Base-by-base conservation (phyloP, 805 yeast genomes). In the Wickerhamomyces canadensis region DNA sequence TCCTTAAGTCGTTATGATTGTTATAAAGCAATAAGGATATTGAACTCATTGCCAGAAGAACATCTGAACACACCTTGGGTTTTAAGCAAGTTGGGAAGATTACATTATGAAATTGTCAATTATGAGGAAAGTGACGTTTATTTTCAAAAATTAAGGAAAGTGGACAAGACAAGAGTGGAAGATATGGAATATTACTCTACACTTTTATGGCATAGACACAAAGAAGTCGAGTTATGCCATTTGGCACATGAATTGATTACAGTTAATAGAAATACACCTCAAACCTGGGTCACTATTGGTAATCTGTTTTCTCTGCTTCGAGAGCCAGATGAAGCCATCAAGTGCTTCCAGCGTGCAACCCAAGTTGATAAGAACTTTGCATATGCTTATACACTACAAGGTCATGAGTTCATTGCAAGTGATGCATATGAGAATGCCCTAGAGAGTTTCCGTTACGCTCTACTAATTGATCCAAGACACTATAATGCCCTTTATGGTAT, bases 401-500 rank as follows among this genome's bases (percentile, higher is more conserved):
- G 97, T 0, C 98, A 93, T 58, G 99, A 93, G 60, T 78, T 76
- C 53, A 76, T 86, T 24, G 73, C 91, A 2, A 86, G 77, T 51
- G 98, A 94, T 62, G 88, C 94, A 26, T 85, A 82, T 61, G 96
- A 88, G 55, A 75, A 79, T 54, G 97, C 98, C 0, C 72, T 84
- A 43, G 85, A 82, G 39, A 77, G 86, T 43, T 93, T 88, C 69
- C 62, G 96, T 26, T 68, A 70, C 44, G 94, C 96, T 4, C 67
- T 93, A 32, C 64, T 81, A 18, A 70, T 80, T 29, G 95, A 91
- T 52, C 71, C 80, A 33, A 69, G 88, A 40, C 96, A 87, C 56
- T 93, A 89, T 60, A 93, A 91, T 60, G 97, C 98, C 0, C 78
- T 89, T 52, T 93, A 93, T 54, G 98, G 98, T 19, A 74, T 93